Evolutionary conservation across 495 filamentous ascomycete species (phyloP), one percentile per base, ranked within the genome.

Genomic region (Diplogelasinospora grovesii): DNA sequence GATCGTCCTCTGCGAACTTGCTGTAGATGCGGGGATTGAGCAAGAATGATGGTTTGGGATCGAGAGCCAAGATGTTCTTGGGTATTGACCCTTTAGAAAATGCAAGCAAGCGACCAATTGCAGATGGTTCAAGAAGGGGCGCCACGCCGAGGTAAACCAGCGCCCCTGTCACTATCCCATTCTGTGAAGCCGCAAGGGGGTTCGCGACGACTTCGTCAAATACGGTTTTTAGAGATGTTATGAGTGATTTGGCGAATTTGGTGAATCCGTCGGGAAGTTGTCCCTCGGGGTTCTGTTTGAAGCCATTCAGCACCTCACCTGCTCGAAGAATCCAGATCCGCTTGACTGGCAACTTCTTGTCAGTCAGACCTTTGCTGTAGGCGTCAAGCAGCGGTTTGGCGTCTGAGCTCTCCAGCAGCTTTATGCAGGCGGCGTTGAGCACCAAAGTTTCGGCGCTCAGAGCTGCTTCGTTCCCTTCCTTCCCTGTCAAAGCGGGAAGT

Each of bases 391-490:
- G 69, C 11, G 78, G 53, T 48, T 82, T 82, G 5, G 71, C 52
- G 16, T 66, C 71, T n/a, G n/a, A n/a, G 8, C 78, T 69, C n/a
- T 66, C 48, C 9, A 95, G 53, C 19, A 81, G 69, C 57, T 66
- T 71, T 7, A 56, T 50, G 21, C 85, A 59, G 48, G 85, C 81
- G 31, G 69, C 70, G 34, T 75, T 66, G 19, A 95, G 68, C 0
- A 85, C 77, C 15, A 72, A 65, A 8, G 83, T 72, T 53, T 94
- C 85, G n/a, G 86, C 79, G 34, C 70, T 73, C 5, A 92, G 62
- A 23, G 87, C 87, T 30, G 68, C 63, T 57, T 98, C 93, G 52
- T 90, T 97, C 5, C 85, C 78, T 61, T 98, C 92, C 41, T 94
- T 92, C 3, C 69, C 60, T 16, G 79, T 74, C 7, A 83, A 56